Evolutionary conservation across 176 grass and related monocot genomes (phyloP), one percentile per base, ranked within the genome.

Genomic region (Stipa capillata): DNA sequence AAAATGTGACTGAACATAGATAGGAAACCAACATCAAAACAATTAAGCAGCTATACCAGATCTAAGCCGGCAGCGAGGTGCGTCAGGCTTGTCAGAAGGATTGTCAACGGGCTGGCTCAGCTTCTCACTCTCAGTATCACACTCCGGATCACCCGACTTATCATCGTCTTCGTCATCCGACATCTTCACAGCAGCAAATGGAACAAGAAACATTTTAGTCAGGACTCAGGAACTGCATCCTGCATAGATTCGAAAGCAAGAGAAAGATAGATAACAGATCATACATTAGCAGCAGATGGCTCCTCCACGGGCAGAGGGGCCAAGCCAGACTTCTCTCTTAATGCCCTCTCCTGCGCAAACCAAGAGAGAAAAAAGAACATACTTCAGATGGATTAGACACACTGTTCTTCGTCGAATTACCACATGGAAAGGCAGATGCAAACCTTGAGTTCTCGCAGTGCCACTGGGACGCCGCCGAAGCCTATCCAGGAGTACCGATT

Each of bases 401-500:
- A 54, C 42, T 34, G 44, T 63, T 72, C 12, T 34, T 79, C 21
- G n/a, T 51, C 35, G 66, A 53, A 85, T 35, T 42, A 72, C 17
- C 33, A 47, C 18, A 12, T 49, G 15, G 8, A 57, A 40, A 36
- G 37, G 77, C 1, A n/a, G 41, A 56, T 0, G 31, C 80, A 29
- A 37, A 97, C 93, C 90, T 90, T 90, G 60, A 97, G 88, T 76
- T 90, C 85, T 35, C 79, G 77, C 67, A 97, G 42, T 16, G 90
- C 93, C 41, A 87, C 89, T 10, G 88, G 83, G 45, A 93, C 85
- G 13, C 85, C 90, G 23, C 65, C 75, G 63, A 93, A 93, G 13
- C 93, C 93, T 66, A 93, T 91, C 93, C 93, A 97, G 13, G 82
- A 86, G 66, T 93, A 97, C 17, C 78, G 74, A 49, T 31, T n/a